phyloP scores from a whole-genome alignment of 2,329 filamentous ascomycete species.

The Dothiorella sarmentorum region DNA sequence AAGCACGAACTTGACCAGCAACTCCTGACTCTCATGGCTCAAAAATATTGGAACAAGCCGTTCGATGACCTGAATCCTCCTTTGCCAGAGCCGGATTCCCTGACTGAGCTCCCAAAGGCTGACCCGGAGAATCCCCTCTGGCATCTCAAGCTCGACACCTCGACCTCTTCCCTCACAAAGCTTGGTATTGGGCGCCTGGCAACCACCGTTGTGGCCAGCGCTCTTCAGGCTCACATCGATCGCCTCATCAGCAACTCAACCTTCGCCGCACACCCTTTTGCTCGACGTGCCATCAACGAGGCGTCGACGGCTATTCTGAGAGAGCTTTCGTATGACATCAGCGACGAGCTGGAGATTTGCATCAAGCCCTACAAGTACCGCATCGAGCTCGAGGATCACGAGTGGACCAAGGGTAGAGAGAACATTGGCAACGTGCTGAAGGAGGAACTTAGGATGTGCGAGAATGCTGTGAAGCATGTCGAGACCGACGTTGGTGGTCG shows the following conservation, averaged over 20 bases:
- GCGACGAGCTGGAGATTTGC: conserved; percentile 96
- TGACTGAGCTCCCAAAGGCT: conserved; percentile 77
- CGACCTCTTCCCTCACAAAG: conserved; percentile 85
- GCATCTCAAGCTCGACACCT: conserved; percentile 91
- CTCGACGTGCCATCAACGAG: conserved; percentile 86
- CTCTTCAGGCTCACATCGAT: conserved; percentile 83
- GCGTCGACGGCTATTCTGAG: conserved; percentile 87
- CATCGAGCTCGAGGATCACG: conserved; percentile 86
- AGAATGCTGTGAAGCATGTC: conserved; percentile 69
- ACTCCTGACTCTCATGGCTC: conserved; percentile 86
- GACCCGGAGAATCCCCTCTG: conserved; percentile 84
- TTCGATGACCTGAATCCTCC: conserved; percentile 73
- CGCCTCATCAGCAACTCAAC: conserved; percentile 73
- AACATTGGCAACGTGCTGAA: conserved; percentile 80
- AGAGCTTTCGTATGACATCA: conserved; percentile 93
- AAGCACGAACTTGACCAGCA: conserved; percentile 93
- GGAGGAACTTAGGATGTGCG: conserved; percentile 79
- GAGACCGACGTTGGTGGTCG: conserved; percentile 76
- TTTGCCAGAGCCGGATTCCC: conserved; percentile 64
- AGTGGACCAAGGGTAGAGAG: conserved; percentile 83
- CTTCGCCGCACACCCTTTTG: conserved; percentile 87
- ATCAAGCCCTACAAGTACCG: conserved; percentile 99
- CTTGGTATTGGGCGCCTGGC: conserved; percentile 89
- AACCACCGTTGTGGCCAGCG: conserved; percentile 82
- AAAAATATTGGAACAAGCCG: conserved; percentile 96